phyloP scores from a whole-genome alignment of 768 basidiomycete species.

The Auriscalpium microsporum region DNA sequence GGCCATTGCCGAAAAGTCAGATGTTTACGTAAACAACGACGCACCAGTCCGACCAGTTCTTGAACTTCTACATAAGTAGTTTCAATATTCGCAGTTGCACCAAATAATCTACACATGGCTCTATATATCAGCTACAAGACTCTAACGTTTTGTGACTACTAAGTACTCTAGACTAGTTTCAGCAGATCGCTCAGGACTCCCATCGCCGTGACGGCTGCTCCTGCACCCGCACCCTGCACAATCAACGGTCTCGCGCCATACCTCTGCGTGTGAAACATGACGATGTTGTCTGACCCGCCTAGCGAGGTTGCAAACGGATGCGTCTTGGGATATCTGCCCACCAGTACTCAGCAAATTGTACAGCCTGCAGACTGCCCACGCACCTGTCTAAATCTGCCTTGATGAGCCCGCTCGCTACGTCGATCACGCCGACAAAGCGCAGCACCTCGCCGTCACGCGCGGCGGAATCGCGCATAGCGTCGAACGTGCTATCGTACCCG shows the following conservation, averaged over 20 bases:
- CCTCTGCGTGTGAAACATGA: conserved; percentile 93
- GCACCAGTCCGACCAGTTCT: too few relatives aligned
- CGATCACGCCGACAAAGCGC: conserved; percentile 91
- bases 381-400: conserved; percentile 88
- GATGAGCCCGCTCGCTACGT: conserved; percentile 61
- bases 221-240: conserved; percentile 93
- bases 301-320: conserved; percentile 96
- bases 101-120: too few relatives aligned
- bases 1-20: too few relatives aligned
- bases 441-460: conserved; percentile 75
- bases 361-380: conserved; percentile 20
- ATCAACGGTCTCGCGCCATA: conserved; percentile 86
- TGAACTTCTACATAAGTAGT: too few relatives aligned
- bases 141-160: neutral
- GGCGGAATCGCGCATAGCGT: conserved; percentile 69
- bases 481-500: conserved; percentile 76
- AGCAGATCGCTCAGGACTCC: conserved; percentile 88
- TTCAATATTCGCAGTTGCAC: too few relatives aligned
- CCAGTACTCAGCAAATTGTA: neutral
- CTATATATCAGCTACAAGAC: too few relatives aligned
- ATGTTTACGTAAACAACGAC: too few relatives aligned
- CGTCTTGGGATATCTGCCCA: conserved; percentile 68
- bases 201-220: conserved; percentile 98
- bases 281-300: conserved; percentile 94
- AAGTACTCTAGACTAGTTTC: conserved; percentile 30